Evolutionary conservation across 2,329 filamentous ascomycete genomes (phyloP).

Genomic region (Leptosphaerulina australis): DNA sequence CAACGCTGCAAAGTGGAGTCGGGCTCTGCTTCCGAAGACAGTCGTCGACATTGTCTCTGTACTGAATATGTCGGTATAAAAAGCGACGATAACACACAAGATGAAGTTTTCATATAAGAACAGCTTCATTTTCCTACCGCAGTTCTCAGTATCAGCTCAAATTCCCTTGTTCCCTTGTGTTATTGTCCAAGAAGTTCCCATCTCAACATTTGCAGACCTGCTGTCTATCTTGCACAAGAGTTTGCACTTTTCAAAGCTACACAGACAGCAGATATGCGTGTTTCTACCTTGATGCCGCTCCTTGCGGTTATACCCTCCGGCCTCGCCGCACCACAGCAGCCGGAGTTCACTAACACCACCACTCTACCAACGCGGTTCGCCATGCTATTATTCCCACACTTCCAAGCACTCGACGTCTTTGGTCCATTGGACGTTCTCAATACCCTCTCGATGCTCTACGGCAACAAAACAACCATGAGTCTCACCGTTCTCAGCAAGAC

Average conservation of each 20-base stretch:
- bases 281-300: constrained; percentile 18
- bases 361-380: constrained; percentile 32
- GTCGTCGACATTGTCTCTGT: background rate
- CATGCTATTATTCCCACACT: constrained; percentile 31
- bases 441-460: constrained; percentile 34
- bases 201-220: background rate
- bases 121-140: background rate
- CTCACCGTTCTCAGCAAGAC: constrained; percentile 35
- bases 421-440: constrained; percentile 56
- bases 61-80: background rate
- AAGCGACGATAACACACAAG: background rate
- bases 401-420: constrained; percentile 44
- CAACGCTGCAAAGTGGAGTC: constrained; percentile 10
- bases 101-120: background rate
- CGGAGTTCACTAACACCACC: constrained; percentile 31
- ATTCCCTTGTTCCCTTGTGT: background rate
- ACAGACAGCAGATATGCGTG: constrained; percentile 18
- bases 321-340: constrained; percentile 20
- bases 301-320: constrained; percentile 11
- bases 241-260: too few species aligned
- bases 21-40: background rate
- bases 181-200: background rate
- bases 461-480: constrained; percentile 31
- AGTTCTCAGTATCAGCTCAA: background rate
- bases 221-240: background rate